Evolutionary conservation across 1,284 basidiomycete genomes (phyloP).

Genomic region (Tylopilus sp.): DNA sequence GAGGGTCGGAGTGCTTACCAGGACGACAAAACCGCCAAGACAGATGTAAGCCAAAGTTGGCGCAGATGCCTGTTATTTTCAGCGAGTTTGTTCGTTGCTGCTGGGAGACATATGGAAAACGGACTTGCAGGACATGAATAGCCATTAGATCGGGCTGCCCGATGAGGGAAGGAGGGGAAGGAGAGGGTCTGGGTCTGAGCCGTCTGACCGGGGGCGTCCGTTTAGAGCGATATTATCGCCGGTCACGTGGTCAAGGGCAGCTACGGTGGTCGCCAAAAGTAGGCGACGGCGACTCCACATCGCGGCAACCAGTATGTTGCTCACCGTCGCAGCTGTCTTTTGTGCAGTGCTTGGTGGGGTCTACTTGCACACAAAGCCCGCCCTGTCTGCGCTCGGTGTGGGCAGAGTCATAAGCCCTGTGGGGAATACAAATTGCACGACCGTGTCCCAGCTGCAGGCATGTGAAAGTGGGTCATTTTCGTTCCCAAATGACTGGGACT

Average conservation of each 20-base stretch:
- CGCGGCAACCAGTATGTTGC: conserved; percentile 1
- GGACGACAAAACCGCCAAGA: conserved; percentile 74
- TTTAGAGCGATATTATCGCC: too few species aligned
- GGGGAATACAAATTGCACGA: conserved; percentile 47
- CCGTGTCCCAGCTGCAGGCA: conserved; percentile 51
- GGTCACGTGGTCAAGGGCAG: conserved; percentile 2
- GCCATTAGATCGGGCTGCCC: conserved; percentile 13
- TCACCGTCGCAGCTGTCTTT: conserved; percentile 27
- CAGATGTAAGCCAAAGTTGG: conserved; percentile 66
- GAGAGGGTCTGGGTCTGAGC: neutral
- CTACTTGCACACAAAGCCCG: conserved; percentile 43
- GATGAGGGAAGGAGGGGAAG: neutral
- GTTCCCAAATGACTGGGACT: neutral
- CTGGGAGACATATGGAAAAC: conserved; percentile 6
- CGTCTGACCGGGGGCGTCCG: too few species aligned
- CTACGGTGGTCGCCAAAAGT: neutral
- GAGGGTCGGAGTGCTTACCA: conserved; percentile 36
- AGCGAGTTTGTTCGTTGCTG: conserved; percentile 14
- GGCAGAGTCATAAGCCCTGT: conserved; percentile 42
- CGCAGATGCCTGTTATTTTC: conserved; percentile 41
- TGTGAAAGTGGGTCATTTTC: conserved; percentile 54
- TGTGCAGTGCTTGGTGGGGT: conserved; percentile 26
- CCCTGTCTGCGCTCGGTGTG: conserved; percentile 40
- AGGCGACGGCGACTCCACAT: too few species aligned
- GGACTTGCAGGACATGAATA: conserved; percentile 25